A percentile compares a stretch with the other conserved stretches of the same genome.
Conservation (phyloP, 441 rosid species). For the Corymbia citriodora region DNA sequence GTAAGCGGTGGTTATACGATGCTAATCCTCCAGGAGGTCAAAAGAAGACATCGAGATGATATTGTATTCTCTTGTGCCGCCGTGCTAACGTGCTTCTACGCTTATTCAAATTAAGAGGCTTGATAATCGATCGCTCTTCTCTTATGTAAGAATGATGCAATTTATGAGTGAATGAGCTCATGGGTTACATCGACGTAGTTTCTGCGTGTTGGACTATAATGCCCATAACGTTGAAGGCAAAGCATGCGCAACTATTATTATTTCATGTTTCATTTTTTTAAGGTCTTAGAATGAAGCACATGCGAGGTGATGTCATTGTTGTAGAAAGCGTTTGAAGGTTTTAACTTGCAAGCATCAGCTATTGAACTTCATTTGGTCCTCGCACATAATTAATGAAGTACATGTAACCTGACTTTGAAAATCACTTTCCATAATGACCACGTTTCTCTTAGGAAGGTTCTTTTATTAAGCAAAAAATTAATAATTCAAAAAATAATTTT, state of each 20-base stretch:
- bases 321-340: background rate
- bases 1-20: background rate
- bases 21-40: background rate
- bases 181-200: background rate
- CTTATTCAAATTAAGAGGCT: background rate
- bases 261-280: background rate
- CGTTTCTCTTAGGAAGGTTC: background rate
- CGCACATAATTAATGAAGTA: background rate
- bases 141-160: background rate
- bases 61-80: background rate
- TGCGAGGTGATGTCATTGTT: background rate
- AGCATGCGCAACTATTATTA: background rate
- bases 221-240: background rate
- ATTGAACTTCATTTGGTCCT: background rate
- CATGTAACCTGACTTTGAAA: background rate
- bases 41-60: background rate
- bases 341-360: background rate
- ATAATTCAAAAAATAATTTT: background rate
- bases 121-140: background rate
- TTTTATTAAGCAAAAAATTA: background rate
- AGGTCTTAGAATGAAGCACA: background rate
- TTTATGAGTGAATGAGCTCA: background rate
- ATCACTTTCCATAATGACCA: background rate
- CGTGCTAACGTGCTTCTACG: background rate
- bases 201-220: background rate